A percentile compares a stretch with the other conserved stretches of the same genome.
phyloP scores from a whole-genome alignment of 345 rosid species.

The Pistacia vera region DNA sequence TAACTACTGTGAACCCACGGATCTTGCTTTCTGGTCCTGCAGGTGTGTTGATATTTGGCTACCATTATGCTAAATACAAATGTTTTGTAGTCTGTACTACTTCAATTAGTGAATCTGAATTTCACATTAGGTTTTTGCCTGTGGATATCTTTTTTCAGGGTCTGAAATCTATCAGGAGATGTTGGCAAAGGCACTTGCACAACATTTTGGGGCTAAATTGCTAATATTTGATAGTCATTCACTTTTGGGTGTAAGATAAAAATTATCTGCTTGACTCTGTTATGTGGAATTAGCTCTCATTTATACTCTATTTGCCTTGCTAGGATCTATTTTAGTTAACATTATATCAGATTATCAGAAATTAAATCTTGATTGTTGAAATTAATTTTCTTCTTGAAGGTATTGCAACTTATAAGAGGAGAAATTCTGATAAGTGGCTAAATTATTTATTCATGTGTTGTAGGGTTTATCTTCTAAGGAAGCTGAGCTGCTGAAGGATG shows the following conservation, averaged over 20 bases:
- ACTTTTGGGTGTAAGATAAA: constrained; percentile 76
- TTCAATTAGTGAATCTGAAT: constrained; percentile 5
- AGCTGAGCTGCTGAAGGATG: constrained; percentile 74
- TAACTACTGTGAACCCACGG: constrained; percentile 73
- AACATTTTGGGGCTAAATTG: constrained; percentile 72
- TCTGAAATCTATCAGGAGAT: constrained; percentile 93
- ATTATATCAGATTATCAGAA: background rate
- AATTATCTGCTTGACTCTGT: constrained; percentile 14
- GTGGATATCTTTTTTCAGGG: constrained; percentile 47
- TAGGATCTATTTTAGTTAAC: background rate
- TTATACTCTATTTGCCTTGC: constrained; percentile 1
- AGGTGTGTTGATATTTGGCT: constrained; percentile 45
- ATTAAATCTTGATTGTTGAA: constrained; percentile 11
- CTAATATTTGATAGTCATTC: constrained; percentile 82
- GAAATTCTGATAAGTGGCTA: constrained; percentile 19
- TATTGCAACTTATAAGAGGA: constrained; percentile 10
- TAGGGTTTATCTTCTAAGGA: constrained; percentile 87
- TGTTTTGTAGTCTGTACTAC: background rate
- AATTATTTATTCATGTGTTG: constrained; percentile 32
- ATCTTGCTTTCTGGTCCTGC: constrained; percentile 95
- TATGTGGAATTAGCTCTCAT: constrained; percentile 1
- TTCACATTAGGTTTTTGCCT: constrained; percentile 15
- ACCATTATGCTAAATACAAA: background rate
- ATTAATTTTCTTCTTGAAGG: background rate
- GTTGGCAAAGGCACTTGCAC: constrained; percentile 90